Conservation (phyloP, 2,329 filamentous ascomycete species). For the Apiospora koreana region DNA sequence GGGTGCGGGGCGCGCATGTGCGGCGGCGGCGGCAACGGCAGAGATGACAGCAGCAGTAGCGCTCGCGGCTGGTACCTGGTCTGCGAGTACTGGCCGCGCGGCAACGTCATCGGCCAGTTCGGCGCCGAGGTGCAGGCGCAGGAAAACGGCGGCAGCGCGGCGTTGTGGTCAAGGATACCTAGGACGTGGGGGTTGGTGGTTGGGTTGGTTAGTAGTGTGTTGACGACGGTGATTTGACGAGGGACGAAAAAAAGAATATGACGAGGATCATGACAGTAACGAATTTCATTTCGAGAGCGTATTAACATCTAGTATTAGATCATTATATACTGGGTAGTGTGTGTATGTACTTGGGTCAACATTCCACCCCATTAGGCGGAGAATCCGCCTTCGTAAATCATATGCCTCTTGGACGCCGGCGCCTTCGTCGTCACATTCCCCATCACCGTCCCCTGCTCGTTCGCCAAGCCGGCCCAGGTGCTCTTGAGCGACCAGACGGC, state of each 20-base stretch:
- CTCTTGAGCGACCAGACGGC: conserved; percentile 39
- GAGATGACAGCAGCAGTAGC: neutral
- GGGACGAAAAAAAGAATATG: neutral
- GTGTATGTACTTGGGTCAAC: no score
- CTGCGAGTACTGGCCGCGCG: conserved; percentile 70
- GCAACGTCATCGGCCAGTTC: conserved; percentile 61
- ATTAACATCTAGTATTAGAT: neutral
- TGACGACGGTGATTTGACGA: neutral
- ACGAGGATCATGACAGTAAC: neutral
- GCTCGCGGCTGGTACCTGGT: conserved; percentile 63
- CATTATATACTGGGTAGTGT: neutral
- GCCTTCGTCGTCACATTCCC: conserved; percentile 25
- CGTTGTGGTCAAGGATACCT: neutral
- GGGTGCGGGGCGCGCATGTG: conserved; percentile 54
- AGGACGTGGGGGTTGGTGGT: neutral
- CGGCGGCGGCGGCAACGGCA: conserved; percentile 23
- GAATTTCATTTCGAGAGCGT: neutral
- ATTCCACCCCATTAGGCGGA: neutral
- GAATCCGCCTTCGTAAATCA: conserved; percentile 21
- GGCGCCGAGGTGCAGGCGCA: conserved; percentile 44
- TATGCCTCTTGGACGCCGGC: conserved; percentile 17
- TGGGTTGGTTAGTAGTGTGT: neutral
- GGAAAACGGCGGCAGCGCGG: conserved; percentile 15
- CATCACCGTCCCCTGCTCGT: conserved; percentile 25
- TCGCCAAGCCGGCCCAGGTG: conserved; percentile 33